Evolutionary conservation across 768 basidiomycete genomes (phyloP), one percentile per base, ranked within the genome.

Genomic region (Hirschioporus abietinus): DNA sequence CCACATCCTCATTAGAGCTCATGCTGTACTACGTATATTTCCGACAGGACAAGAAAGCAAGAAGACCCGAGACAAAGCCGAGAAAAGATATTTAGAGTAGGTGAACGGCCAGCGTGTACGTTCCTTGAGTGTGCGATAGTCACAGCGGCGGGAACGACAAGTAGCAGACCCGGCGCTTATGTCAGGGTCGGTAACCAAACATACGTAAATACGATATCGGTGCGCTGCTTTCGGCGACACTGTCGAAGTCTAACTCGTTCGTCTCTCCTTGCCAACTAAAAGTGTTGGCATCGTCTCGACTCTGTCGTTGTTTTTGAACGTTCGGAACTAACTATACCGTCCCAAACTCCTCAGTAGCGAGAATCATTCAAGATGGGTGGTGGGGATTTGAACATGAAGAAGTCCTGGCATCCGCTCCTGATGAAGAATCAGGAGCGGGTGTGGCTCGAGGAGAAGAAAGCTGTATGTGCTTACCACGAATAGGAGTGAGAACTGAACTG

Each of bases 401-500:
- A 97, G 86, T 95, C 93, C 70, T 98, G 96, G 96, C 96, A 98
- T 77, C 96, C 96, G 85, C 89, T 95, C 84, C 92, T 96, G 79
- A 78, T 97, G 78, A 95, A 94, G 76, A 96, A 96, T 80, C 96
- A 98, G 89, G 94, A 96, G 88, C 88, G 92, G 86, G 97, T 99
- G 73, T 99, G 97, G 96, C 85, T 98, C 66, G 92, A 96, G 78
- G 97, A 99, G 79, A 95, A 96, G 86, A 91, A 93, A 75, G 95
- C 95, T 65, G 94, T 93, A 75, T 72, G 92, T 83, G 18, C 20
- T 35, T 34, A 63, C 42, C 64, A 60, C 52, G 24, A 26, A 25
- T 26, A 24, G 64, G 64, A 57, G 23, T 35, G 20, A 42, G 27
- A 20, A 65, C 24, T 42, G 58, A 63, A 64, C 63, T 71, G 57